phyloP scores from a whole-genome alignment of 306 rosid species.

The Benincasa hispida region DNA sequence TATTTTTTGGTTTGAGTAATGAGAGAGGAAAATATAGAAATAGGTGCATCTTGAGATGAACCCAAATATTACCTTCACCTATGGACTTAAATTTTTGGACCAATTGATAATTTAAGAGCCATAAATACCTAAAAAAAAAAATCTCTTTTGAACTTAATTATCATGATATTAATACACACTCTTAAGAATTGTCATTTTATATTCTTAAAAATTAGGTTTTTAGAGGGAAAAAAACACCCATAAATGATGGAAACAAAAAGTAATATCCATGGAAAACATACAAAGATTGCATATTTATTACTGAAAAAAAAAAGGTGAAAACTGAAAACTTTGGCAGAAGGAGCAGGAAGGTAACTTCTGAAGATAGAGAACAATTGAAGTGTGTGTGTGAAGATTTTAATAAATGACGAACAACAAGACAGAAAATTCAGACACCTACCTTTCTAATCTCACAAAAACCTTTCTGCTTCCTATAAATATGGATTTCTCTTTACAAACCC shows the following conservation, averaged over 20 bases:
- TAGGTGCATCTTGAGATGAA: too few species aligned
- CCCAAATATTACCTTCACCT: too few species aligned
- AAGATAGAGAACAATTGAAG: background rate
- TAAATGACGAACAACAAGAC: background rate
- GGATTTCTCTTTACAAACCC: background rate
- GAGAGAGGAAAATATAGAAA: too few species aligned
- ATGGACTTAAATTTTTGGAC: too few species aligned
- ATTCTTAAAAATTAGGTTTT: too few species aligned
- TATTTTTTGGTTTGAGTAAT: too few species aligned
- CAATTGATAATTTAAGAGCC: too few species aligned
- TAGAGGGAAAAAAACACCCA: background rate
- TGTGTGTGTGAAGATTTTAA: background rate
- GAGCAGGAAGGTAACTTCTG: slow-evolving; percentile 2
- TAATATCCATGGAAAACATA: background rate
- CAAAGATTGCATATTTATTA: background rate
- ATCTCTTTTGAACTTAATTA: too few species aligned
- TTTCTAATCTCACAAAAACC: background rate
- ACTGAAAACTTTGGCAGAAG: slow-evolving; percentile 1
- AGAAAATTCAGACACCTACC: background rate
- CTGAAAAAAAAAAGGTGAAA: background rate
- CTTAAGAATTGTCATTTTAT: too few species aligned
- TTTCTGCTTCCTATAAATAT: background rate
- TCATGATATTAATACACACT: too few species aligned
- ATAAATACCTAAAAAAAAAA: too few species aligned
- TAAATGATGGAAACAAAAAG: background rate